These are phyloP conservation scores for Termitomyces sp. DNA, from an alignment of 768 basidiomycete species.

Conservation along the genomic window DNA sequence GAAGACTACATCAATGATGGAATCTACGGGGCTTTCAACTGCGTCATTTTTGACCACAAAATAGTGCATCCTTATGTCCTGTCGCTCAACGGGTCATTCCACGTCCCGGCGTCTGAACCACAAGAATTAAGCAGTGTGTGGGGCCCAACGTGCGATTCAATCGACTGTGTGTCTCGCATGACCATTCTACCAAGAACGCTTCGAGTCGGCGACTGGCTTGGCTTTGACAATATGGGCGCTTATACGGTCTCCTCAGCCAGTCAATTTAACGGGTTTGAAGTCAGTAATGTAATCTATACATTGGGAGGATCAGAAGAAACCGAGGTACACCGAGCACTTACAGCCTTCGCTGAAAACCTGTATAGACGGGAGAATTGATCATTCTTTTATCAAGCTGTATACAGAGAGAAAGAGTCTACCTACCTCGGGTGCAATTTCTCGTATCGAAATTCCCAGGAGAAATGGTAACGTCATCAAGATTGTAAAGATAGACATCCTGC, in stretches of 20 bases:
- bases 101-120: conserved; percentile 38
- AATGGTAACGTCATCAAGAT: too few relatives aligned
- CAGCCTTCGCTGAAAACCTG: conserved; percentile 37
- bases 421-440: too few relatives aligned
- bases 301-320: conserved; percentile 48
- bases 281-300: conserved; percentile 78
- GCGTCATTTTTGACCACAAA: conserved; percentile 97
- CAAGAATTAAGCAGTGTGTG: conserved; percentile 70
- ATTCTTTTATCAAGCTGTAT: background rate
- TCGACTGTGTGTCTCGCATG: conserved; percentile 81
- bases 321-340: conserved; percentile 48
- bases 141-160: conserved; percentile 98
- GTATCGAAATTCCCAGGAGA: too few relatives aligned
- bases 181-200: conserved; percentile 61
- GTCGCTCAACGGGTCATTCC: conserved; percentile 64
- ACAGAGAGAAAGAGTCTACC: background rate
- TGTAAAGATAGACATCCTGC: too few relatives aligned
- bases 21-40: conserved; percentile 95
- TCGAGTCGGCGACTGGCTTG: conserved; percentile 94
- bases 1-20: conserved; percentile 99
- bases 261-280: conserved; percentile 89
- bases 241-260: conserved; percentile 96
- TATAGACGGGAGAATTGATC: background rate
- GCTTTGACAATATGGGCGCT: conserved; percentile 96
- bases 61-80: conserved; percentile 77